These are phyloP conservation scores for Hansenula sp. DNA, from an alignment of 1,139 yeast species.

Conservation along the genomic window DNA sequence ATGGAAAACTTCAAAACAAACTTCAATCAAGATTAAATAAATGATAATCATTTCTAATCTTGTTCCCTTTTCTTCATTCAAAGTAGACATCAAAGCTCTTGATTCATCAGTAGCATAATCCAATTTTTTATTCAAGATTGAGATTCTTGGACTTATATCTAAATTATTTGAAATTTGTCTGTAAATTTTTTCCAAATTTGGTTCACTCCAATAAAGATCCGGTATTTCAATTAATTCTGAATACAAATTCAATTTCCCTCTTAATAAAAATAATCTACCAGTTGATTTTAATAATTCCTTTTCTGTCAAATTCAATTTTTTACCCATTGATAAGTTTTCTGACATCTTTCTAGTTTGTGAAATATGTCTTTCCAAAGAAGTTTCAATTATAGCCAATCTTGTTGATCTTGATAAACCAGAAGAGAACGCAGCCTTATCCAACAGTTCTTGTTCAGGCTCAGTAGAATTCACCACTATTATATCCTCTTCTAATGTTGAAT, in stretches of 20 bases:
- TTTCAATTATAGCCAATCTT: constrained; percentile 73
- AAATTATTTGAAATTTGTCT: constrained; percentile 63
- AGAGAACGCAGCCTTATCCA: constrained; percentile 87
- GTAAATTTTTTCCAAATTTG: constrained; percentile 72
- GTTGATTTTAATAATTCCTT: constrained; percentile 64
- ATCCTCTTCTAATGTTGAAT: constrained; percentile 51
- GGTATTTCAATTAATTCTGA: constrained; percentile 93
- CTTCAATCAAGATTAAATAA: constrained; percentile 76
- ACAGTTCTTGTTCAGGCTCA: constrained; percentile 40
- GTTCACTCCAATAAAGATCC: constrained; percentile 90
- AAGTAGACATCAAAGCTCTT: constrained; percentile 65
- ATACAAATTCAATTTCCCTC: constrained; percentile 80
- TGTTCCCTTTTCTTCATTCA: constrained; percentile 73
- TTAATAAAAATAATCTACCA: constrained; percentile 64
- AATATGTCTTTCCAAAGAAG: constrained; percentile 64
- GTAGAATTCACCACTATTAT: constrained; percentile 57
- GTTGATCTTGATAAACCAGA: constrained; percentile 86
- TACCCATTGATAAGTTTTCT: constrained; percentile 62
- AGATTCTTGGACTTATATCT: constrained; percentile 73
- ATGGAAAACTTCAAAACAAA: constrained; percentile 70
- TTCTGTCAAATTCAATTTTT: constrained; percentile 50
- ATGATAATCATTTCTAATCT: constrained; percentile 87
- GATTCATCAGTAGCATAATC: constrained; percentile 92
- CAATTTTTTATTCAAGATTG: constrained; percentile 74
- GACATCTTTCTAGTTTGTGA: constrained; percentile 59